Conservation (phyloP, 2,329 filamentous ascomycete genomes). For the Dactylellina drechsleri region DNA sequence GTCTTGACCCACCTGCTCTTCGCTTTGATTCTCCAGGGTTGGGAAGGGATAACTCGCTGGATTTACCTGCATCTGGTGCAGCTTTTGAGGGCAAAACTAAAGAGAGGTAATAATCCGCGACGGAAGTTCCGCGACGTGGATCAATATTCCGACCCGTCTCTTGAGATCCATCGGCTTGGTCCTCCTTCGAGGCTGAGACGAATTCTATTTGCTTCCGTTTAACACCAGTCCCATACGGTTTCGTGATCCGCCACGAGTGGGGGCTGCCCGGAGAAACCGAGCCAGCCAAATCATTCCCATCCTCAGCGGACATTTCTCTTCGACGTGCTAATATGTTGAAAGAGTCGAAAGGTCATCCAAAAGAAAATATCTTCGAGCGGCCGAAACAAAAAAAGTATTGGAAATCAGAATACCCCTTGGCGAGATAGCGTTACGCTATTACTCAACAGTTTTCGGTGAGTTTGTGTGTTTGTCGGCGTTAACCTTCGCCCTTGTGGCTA, state of each 20-base stretch:
- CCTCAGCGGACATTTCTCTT: slow-evolving; percentile 41
- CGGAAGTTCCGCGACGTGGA: slow-evolving; percentile 57
- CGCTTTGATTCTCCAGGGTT: slow-evolving; percentile 48
- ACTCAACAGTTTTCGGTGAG: slow-evolving; percentile 30
- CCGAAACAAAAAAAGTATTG: slow-evolving; percentile 1
- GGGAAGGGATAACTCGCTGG: slow-evolving; percentile 56
- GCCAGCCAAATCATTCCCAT: slow-evolving; percentile 36
- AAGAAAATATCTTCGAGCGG: not conserved
- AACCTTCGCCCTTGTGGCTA: slow-evolving; percentile 30
- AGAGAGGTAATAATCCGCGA: slow-evolving; percentile 73
- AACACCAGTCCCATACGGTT: slow-evolving; percentile 69
- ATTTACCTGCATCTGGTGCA: slow-evolving; percentile 57
- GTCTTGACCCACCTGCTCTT: slow-evolving; percentile 49
- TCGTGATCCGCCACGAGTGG: slow-evolving; percentile 55
- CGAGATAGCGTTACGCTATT: slow-evolving; percentile 32
- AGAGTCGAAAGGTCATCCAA: slow-evolving; percentile 22
- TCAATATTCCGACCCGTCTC: slow-evolving; percentile 46
- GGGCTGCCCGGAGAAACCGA: slow-evolving; percentile 34
- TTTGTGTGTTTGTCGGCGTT: slow-evolving; percentile 13
- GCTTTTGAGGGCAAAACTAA: slow-evolving; percentile 69
- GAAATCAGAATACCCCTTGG: not conserved
- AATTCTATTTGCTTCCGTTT: slow-evolving; percentile 69
- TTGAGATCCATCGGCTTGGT: slow-evolving; percentile 26
- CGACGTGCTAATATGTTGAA: slow-evolving; percentile 6
- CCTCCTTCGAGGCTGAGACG: slow-evolving; percentile 63